These are phyloP conservation scores for Euphorbia corollata DNA, from an alignment of 441 rosid species.

Conservation along the genomic window DNA sequence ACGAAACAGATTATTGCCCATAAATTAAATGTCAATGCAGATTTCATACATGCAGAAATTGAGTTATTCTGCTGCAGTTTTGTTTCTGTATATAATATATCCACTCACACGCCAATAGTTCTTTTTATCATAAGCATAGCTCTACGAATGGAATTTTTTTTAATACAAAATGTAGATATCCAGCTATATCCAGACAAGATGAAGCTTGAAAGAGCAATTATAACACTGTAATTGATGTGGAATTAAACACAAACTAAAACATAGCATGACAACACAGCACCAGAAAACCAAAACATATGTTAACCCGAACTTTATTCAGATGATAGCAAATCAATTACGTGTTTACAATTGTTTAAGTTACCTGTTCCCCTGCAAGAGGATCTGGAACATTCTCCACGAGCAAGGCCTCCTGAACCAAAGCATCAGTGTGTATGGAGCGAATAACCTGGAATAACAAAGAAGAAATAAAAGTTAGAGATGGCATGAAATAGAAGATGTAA, in stretches of 20 bases:
- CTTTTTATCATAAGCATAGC: not conserved
- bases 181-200: not conserved
- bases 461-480: not conserved
- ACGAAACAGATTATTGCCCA: not conserved
- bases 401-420: constrained; percentile 57
- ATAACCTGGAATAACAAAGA: constrained; percentile 38
- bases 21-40: not conserved
- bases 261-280: not conserved
- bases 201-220: constrained; percentile 4
- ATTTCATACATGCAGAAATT: not conserved
- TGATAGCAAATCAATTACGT: not conserved
- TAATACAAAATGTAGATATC: not conserved
- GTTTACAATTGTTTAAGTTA: constrained; percentile 20
- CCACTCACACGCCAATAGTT: not conserved
- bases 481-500: not conserved
- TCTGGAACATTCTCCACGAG: constrained; percentile 75
- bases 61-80: not conserved
- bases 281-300: constrained; percentile 1
- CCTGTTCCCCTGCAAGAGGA: constrained; percentile 94
- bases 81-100: too few relatives aligned
- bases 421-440: constrained; percentile 51
- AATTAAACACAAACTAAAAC: not conserved
- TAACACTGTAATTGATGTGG: not conserved
- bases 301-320: not conserved
- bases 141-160: not conserved